These are phyloP conservation scores for Erysimum cheiri DNA, from an alignment of 441 rosid species.

Conservation along the genomic window DNA sequence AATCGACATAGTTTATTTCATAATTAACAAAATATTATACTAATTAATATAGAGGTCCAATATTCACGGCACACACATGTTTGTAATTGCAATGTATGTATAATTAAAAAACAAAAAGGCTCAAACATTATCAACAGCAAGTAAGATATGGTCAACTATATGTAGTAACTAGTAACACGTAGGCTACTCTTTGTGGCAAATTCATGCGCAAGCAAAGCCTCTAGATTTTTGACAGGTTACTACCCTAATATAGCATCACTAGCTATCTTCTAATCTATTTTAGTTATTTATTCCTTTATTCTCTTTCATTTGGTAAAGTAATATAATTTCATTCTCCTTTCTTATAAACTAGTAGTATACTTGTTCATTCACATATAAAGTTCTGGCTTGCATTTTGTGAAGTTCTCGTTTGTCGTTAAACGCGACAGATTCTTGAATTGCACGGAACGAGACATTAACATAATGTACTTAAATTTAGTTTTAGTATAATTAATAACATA, in stretches of 20 bases:
- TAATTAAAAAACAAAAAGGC: not conserved
- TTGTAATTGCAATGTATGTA: not conserved
- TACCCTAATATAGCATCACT: constrained; percentile 42
- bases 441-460: constrained; percentile 21
- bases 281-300: not conserved
- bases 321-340: constrained; percentile 6
- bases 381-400: constrained; percentile 22
- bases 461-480: constrained; percentile 3
- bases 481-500: constrained; percentile 18
- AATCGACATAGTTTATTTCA: not conserved
- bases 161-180: constrained; percentile 25
- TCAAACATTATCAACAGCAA: constrained; percentile 16
- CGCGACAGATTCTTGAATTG: constrained; percentile 26
- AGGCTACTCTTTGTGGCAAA: constrained; percentile 39
- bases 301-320: constrained; percentile 17
- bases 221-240: constrained; percentile 37
- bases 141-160: constrained; percentile 26
- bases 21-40: not conserved
- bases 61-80: constrained; percentile 16
- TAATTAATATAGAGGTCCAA: not conserved
- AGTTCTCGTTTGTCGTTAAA: constrained; percentile 32
- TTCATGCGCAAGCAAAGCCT: constrained; percentile 45
- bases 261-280: constrained; percentile 20
- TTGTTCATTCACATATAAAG: constrained; percentile 10
- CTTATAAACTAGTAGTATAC: constrained; percentile 7